Base-by-base conservation (phyloP, 2,329 filamentous ascomycete genomes). In the Ramichloridium luteum region DNA sequence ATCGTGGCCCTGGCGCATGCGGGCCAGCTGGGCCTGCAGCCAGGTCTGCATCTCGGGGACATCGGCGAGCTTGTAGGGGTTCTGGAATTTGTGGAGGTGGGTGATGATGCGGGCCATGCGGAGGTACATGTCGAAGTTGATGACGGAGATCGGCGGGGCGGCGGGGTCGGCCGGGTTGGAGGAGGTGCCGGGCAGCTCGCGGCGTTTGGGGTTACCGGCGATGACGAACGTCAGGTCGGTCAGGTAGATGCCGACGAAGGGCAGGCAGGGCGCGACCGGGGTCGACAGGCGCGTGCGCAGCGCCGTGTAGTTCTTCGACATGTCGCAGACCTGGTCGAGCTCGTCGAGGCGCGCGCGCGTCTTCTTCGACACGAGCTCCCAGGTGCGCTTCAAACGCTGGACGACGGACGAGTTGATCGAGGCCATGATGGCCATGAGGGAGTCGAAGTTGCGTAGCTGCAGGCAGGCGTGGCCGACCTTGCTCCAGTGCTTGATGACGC, bases 51-150 rank as follows among this genome's bases (percentile, higher is more conserved):
- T 70, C 47, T 96, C 88, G 1, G 81, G 74, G 3, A 96, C 66
- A 50, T 90, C 80, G 2, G 71, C 70, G 12, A 98, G 70, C 5
- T 79, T 73, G 55, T 96, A 96, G 0, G 86, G 84, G 13, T 93
- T 82, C 58, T 98, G 90, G 63, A 96, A 96, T 12, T 86, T 78
- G 56, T 98, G 90, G 5, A 98, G 71, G 48, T 96, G 88, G 41
- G 83, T 82, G 48, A 98, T 93, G 51, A 96, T 92, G 59, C 86
- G 90, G 27, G 88, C 86, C 3, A 86, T 96, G 46, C 85, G 83
- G 48, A 77, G 80, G 55, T 96, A 85, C 61, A 96, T 96, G 65
- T 96, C 88, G 49, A 94, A 96, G 60, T 98, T 98, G 67, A 98
- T 84, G 17, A 96, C 82, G 0, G 76, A 74, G 48, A 83, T 69